Evolutionary conservation across 257 asterid species (phyloP), one percentile per base, ranked within the genome.

Genomic region (Plectranthus barbatus): DNA sequence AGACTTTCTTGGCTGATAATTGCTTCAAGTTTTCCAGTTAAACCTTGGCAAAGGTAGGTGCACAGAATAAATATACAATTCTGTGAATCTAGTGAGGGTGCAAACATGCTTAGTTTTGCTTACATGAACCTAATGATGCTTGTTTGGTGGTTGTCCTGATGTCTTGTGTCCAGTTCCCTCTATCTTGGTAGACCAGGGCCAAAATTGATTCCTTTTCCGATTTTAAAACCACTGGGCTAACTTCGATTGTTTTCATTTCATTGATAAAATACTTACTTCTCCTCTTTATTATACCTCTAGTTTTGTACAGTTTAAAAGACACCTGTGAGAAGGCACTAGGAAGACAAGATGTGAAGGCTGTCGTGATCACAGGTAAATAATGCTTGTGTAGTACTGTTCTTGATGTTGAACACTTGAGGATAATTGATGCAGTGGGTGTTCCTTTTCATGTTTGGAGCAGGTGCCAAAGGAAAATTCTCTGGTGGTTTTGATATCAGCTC

Each of bases 401-500:
- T 67, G 54, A 39, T 61, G 29, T 63, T 67, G 56, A 45, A 9
- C 5, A 48, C 26, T n/a, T 20, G n/a, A 48, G 72, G 57, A 20
- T 47, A 19, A 3, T 14, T 61, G 64, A 60, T 24, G 34, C 74
- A 20, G 71, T 52, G 71, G 39, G 23, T 13, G 64, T 18, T 65
- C 15, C 15, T 33, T n/a, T 64, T 72, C 44, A 41, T 68, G 62
- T 60, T 49, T 49, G 62, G 80, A 72, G 74, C 87, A 92, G 99
- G 99, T 76, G 87, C 83, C 44, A 73, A 82, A 51, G 96, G 99
- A 20, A 93, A 90, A 71, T 93, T 93, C 69, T 93, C 95, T 18
- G 94, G 96, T 66, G 99, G 99, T 56, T 90, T 93, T 66, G 96
- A 93, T 62, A 93, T 93, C 42, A 69, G 82, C 61, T 86, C 97